Conservation (phyloP, 2,329 filamentous ascomycete genomes). For the Grosmannia serpens region DNA sequence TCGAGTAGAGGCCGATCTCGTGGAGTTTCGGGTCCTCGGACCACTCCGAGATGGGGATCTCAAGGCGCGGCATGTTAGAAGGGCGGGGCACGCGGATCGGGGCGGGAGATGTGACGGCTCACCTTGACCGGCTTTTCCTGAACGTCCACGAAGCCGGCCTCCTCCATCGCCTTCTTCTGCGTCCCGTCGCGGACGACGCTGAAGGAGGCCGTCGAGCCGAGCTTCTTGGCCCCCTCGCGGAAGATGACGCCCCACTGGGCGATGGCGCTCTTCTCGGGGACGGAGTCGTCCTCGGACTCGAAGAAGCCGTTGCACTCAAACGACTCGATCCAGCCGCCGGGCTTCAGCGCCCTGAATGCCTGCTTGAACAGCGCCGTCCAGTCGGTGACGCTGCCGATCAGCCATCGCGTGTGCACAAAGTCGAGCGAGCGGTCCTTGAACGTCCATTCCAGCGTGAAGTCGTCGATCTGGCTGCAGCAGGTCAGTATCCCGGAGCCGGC, state of each 20-base stretch:
- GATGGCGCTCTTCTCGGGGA: constrained; percentile 11
- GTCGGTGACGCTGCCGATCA: constrained; percentile 40
- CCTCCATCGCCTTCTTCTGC: too few relatives aligned
- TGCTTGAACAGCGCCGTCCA: constrained; percentile 38
- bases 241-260: constrained; percentile 9
- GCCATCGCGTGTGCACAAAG: constrained; percentile 40
- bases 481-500: not conserved
- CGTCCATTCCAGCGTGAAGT: constrained; percentile 41
- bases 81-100: too few relatives aligned
- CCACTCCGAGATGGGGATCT: constrained; percentile 21
- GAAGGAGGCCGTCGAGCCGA: too few relatives aligned
- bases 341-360: constrained; percentile 35
- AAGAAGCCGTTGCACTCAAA: constrained; percentile 12
- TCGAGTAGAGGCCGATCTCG: constrained; percentile 15
- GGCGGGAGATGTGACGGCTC: too few relatives aligned
- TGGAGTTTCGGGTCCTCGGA: constrained; percentile 19
- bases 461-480: constrained; percentile 39
- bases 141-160: too few relatives aligned
- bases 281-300: constrained; percentile 16
- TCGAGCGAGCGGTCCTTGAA: constrained; percentile 36
- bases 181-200: too few relatives aligned
- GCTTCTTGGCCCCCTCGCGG: too few relatives aligned
- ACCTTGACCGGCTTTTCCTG: constrained; percentile 6
- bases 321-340: constrained; percentile 31
- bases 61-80: too few relatives aligned